Evolutionary conservation across 2,329 filamentous ascomycete species (phyloP).

Genomic region (Cytospora leucostoma): DNA sequence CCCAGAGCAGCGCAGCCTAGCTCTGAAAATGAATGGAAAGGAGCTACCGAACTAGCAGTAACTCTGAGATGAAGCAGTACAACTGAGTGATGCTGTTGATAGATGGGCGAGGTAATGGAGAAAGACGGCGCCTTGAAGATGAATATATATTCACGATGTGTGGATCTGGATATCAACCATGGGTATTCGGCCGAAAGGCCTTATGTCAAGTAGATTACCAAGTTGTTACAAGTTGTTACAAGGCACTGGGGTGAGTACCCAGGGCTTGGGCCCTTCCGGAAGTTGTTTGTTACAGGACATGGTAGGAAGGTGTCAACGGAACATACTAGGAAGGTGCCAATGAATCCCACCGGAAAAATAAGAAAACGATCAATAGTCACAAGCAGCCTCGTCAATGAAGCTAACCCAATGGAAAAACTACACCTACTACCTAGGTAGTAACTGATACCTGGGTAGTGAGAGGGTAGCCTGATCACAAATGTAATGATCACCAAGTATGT

Average conservation of each 20-base stretch:
- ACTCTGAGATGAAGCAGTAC: constrained; percentile 14
- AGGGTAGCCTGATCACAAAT: too few species aligned
- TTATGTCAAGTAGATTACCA: background rate
- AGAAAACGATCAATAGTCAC: too few species aligned
- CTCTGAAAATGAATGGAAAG: constrained; percentile 10
- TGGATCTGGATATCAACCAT: background rate
- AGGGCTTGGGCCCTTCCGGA: background rate
- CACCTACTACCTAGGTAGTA: too few species aligned
- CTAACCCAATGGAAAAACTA: too few species aligned
- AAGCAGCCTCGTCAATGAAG: too few species aligned
- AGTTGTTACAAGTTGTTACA: background rate
- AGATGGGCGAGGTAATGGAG: background rate
- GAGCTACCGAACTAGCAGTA: constrained; percentile 15
- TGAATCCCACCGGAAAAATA: too few species aligned
- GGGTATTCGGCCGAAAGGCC: background rate
- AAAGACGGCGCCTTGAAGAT: background rate
- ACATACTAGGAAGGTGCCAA: background rate
- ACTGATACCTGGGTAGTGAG: too few species aligned
- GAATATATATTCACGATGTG: background rate
- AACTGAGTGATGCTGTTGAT: constrained; percentile 3
- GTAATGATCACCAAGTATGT: too few species aligned
- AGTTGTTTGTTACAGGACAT: background rate
- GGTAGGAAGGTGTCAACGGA: background rate
- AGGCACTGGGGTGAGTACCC: background rate
- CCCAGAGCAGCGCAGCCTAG: constrained; percentile 15